Conservation (phyloP, 1,139 yeast species). For the Sugiyamaella novakii region DNA sequence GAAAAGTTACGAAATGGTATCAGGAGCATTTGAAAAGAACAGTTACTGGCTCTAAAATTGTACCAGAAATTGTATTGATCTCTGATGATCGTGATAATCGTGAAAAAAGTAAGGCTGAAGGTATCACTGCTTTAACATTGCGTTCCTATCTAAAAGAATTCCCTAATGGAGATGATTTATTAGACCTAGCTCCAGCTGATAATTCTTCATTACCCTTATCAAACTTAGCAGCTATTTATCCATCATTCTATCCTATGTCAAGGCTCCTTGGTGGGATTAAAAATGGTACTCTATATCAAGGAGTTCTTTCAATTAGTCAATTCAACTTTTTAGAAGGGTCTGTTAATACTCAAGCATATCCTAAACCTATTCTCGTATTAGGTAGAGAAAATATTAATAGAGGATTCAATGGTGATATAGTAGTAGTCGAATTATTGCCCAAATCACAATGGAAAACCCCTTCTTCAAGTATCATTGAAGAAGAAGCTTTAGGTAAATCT, state of each 20-base stretch:
- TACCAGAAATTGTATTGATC: slow-evolving; percentile 58
- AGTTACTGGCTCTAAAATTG: slow-evolving; percentile 17
- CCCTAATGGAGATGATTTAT: slow-evolving; percentile 73
- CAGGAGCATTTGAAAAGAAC: slow-evolving; percentile 56
- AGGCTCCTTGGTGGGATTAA: slow-evolving; percentile 88
- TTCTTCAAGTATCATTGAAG: slow-evolving; percentile 74
- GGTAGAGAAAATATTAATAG: slow-evolving; percentile 88
- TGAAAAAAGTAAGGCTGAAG: slow-evolving; percentile 57
- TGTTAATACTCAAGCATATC: slow-evolving; percentile 70
- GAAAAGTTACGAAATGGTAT: slow-evolving; percentile 75
- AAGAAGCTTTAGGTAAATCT: slow-evolving; percentile 60
- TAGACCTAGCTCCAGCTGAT: slow-evolving; percentile 74
- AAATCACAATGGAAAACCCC: slow-evolving; percentile 88
- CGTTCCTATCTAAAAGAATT: slow-evolving; percentile 68
- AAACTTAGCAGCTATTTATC: slow-evolving; percentile 60
- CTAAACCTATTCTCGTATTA: slow-evolving; percentile 76
- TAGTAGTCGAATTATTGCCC: slow-evolving; percentile 87
- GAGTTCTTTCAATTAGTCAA: slow-evolving; percentile 74
- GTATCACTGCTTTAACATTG: slow-evolving; percentile 58
- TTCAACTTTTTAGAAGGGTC: slow-evolving; percentile 90
- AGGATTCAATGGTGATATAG: slow-evolving; percentile 89
- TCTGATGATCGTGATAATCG: slow-evolving; percentile 78
- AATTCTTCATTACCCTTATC: slow-evolving; percentile 38
- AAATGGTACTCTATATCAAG: slow-evolving; percentile 86
- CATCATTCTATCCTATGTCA: slow-evolving; percentile 77